Evolutionary conservation across 371 early-diverging fungal genomes (phyloP), one percentile per base, ranked within the genome.

Genomic region (Syncephalastrum contaminatum): DNA sequence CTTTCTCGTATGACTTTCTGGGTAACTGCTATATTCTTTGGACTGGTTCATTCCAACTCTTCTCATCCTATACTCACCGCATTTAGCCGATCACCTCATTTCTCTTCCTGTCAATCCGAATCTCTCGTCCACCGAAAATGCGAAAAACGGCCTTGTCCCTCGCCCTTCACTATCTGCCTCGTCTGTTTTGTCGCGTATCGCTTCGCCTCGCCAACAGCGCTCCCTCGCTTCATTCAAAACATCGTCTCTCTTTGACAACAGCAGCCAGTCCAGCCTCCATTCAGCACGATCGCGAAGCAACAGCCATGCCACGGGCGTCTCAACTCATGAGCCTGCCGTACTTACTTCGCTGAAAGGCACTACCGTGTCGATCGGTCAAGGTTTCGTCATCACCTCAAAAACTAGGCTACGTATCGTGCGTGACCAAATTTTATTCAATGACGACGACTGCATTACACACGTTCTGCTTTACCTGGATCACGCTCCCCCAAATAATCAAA

Each of bases 391-490:
- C 14, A 50, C 53, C 1, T 36, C 46, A 53, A 27, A 40, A 48
- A 44, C 20, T 42, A 44, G 8, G 56, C 55, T 21, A 4, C 48
- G 15, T 47, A 63, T 56, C n/a, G 51, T 18, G 44, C 43, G 43
- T 13, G 59, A 58, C 19, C 13, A 10, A 43, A 44, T 51, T 56
- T 19, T 62, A 45, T 61, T 59, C 55, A 36, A 54, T 50, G 53
- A 61, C 43, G 21, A 58, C n/a, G 56, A 64, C 19, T 50, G 49
- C 18, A 43, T 51, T 24, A 58, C 56, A 8, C 63, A 65, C 48
- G 24, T 69, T 19, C 21, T 67, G 15, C 41, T 69, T 12, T 69
- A 62, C 46, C 51, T 69, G 22, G 63, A 63, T 51, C 53, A 67
- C 25, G 47, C 51, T 19, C 51, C 62, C 19, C 42, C 43, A 8